Conservation (phyloP, 352 stramenopile species). For the Stephanocyclus meneghinianus region DNA sequence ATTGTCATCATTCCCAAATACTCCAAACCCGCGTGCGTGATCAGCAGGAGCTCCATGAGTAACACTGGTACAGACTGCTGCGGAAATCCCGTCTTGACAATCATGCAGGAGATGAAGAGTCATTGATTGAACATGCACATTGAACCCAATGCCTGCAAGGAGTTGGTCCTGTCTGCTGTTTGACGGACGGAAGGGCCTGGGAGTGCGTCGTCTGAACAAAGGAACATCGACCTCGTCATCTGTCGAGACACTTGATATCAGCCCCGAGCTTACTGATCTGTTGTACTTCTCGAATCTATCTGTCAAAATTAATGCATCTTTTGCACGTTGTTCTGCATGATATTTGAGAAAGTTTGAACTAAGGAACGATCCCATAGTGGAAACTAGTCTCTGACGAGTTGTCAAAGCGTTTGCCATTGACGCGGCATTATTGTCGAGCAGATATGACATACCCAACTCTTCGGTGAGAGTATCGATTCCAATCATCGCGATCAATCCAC, state of each 20-base stretch:
- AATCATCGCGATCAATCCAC: slow-evolving; percentile 61
- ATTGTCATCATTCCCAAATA: slow-evolving; percentile 10
- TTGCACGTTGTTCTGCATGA: slow-evolving; percentile 54
- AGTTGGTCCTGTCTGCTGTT: slow-evolving; percentile 52
- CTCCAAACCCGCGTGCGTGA: slow-evolving; percentile 78
- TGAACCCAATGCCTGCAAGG: slow-evolving; percentile 78
- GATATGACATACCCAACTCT: slow-evolving; percentile 46
- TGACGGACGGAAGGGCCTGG: slow-evolving; percentile 71
- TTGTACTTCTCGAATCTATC: slow-evolving; percentile 61
- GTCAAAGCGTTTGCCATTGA: neutral
- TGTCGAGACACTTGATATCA: slow-evolving; percentile 21
- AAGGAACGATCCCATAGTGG: slow-evolving; percentile 78
- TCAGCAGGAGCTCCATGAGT: slow-evolving; percentile 79
- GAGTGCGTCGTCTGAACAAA: slow-evolving; percentile 61
- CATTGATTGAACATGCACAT: slow-evolving; percentile 74
- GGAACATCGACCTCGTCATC: slow-evolving; percentile 41
- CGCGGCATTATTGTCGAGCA: slow-evolving; percentile 45
- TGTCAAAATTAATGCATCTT: slow-evolving; percentile 50
- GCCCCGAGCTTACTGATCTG: slow-evolving; percentile 39
- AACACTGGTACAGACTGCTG: slow-evolving; percentile 67
- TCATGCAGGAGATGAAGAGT: slow-evolving; percentile 60
- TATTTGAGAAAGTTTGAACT: slow-evolving; percentile 59
- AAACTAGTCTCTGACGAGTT: slow-evolving; percentile 62
- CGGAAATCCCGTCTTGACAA: slow-evolving; percentile 19
- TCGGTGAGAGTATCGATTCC: slow-evolving; percentile 63